These are phyloP conservation scores for Steccherinum ochraceum DNA, from an alignment of 768 basidiomycete species.

Conservation along the genomic window DNA sequence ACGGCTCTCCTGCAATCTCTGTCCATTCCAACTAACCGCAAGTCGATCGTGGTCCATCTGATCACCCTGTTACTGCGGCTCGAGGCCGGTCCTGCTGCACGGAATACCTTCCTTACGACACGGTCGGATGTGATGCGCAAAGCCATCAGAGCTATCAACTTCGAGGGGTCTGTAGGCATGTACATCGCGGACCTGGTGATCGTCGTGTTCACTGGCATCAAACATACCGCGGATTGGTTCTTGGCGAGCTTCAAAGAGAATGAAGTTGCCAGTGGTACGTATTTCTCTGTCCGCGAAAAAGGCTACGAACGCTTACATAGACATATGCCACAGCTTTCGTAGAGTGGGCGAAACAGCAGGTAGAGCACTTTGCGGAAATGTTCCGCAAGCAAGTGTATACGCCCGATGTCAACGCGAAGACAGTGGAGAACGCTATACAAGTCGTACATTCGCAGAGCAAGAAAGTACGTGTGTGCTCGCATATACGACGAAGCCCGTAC, in stretches of 20 bases:
- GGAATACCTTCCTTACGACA: slow-evolving; percentile 76
- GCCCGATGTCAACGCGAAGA: slow-evolving; percentile 62
- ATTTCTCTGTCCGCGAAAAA: no score
- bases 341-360: slow-evolving; percentile 86
- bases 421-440: slow-evolving; percentile 71
- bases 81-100: slow-evolving; percentile 70
- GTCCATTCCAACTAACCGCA: slow-evolving; percentile 70
- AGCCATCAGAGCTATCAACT: slow-evolving; percentile 80
- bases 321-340: slow-evolving; percentile 96
- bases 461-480: slow-evolving; percentile 48
- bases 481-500: not conserved
- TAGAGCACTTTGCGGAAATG: slow-evolving; percentile 75
- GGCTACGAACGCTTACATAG: no score
- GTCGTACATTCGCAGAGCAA: slow-evolving; percentile 78
- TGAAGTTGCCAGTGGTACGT: slow-evolving; percentile 84
- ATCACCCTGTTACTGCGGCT: slow-evolving; percentile 71
- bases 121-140: slow-evolving; percentile 68
- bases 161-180: slow-evolving; percentile 80
- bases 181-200: slow-evolving; percentile 86
- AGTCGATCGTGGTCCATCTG: slow-evolving; percentile 64
- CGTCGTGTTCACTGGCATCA: slow-evolving; percentile 90
- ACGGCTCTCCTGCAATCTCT: slow-evolving; percentile 67
- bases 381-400: slow-evolving; percentile 92
- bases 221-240: slow-evolving; percentile 98
- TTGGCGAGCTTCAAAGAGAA: slow-evolving; percentile 94